These are phyloP conservation scores for Agaricus sinodeliciosus DNA, from an alignment of 768 basidiomycete species.

Conservation along the genomic window DNA sequence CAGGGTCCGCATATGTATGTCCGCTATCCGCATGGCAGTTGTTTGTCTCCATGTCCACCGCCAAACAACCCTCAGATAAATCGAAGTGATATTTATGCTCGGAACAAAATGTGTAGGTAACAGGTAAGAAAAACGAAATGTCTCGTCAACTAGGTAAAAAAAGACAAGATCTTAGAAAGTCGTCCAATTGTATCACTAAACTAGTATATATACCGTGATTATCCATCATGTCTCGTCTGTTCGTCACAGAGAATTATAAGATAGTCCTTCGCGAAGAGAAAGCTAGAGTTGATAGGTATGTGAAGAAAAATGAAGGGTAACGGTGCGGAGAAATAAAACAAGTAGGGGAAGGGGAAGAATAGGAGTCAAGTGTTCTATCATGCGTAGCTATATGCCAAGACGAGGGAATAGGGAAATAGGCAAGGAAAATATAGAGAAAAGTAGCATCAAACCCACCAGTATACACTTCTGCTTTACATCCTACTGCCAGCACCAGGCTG, in stretches of 20 bases:
- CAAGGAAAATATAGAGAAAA: slow-evolving; percentile 6
- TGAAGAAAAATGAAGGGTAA: slow-evolving; percentile 2
- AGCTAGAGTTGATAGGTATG: slow-evolving; percentile 4
- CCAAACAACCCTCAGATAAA: slow-evolving; percentile 6
- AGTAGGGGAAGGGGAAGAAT: slow-evolving; percentile 10
- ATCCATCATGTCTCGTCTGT: slow-evolving; percentile 9
- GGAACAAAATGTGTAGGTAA: background rate
- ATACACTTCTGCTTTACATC: slow-evolving; percentile 7
- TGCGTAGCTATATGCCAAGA: slow-evolving; percentile 5
- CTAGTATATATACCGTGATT: slow-evolving; percentile 8
- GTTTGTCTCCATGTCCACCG: slow-evolving; percentile 6
- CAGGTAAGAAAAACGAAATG: background rate
- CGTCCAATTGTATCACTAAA: slow-evolving; percentile 7
- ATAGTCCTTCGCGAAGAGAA: slow-evolving; percentile 6
- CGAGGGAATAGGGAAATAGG: slow-evolving; percentile 2
- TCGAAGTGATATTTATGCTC: too few relatives aligned
- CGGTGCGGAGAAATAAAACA: background rate
- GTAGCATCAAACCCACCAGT: slow-evolving; percentile 9
- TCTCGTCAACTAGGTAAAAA: background rate
- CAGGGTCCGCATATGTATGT: background rate
- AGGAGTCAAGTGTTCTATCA: slow-evolving; percentile 12
- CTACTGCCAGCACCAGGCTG: slow-evolving; percentile 26
- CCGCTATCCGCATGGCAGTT: background rate
- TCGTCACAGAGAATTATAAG: slow-evolving; percentile 4
- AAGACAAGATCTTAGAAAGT: slow-evolving; percentile 1